Base-by-base conservation (phyloP, 1,284 basidiomycete genomes). In the Amylostereum areolatum region DNA sequence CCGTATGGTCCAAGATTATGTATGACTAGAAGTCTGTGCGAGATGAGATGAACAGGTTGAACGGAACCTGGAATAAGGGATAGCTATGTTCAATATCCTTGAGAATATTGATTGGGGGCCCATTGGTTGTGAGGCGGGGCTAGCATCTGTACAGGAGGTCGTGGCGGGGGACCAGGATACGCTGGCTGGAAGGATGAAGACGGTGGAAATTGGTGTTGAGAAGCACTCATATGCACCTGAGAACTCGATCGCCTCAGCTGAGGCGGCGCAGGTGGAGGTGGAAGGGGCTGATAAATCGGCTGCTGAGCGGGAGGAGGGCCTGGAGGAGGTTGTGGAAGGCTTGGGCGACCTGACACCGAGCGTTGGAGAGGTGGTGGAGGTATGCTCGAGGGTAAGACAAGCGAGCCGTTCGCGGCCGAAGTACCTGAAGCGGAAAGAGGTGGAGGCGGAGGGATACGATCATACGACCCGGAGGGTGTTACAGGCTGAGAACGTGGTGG, bases 321-420 rank as follows among this genome's bases (percentile, higher is more conserved):
- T 25, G 66, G 68, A 46, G 66, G 72, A 27, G 66, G 69, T 41
- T 66, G 70, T 28, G 71, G 72, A 33, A 74, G 55, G 42, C 59
- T 55, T 3, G 62, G 52, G 25, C 60, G 61, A 43, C 65, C 59
- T 8, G 57, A 52, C 2, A 36, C 37, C 10, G 44, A 32, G 8
- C 46, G 42, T 28, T 44, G 47, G 18, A 27, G 28, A 5, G 45
- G 47, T 3, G 42, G n/a, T 28, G 50, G 31, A 35, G 50, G 42
- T 41, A 41, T 28, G 37, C 27, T 24, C 41, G 49, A 39, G n/a
- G 28, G 34, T 37, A 32, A 28, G 18, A 24, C 32, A 30, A 18
- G 24, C 28, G 34, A 27, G 34, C 35, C 34, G 45, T 24, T 34
- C n/a, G 60, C 50, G 8, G 56, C 51, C 9, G 55, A 54, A n/a